Conservation (phyloP, 495 filamentous ascomycete species). For the Aspergillus sclerotioniger region DNA sequence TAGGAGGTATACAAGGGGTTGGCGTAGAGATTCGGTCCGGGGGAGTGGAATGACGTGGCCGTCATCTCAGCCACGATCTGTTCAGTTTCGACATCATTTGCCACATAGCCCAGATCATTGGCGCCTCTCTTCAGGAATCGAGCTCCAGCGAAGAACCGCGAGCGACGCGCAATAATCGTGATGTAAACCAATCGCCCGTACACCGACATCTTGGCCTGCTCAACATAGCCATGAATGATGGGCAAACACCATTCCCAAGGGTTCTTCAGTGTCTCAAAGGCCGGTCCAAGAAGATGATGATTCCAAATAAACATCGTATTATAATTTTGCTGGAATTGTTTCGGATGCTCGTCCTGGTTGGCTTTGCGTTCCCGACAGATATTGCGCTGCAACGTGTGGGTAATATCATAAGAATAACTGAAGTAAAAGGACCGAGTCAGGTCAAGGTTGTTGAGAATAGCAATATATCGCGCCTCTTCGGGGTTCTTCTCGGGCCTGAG, state of each 20-base stretch:
- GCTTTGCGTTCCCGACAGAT: slow-evolving; percentile 76
- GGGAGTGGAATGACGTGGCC: slow-evolving; percentile 93
- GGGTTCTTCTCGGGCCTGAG: slow-evolving; percentile 77
- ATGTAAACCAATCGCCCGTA: slow-evolving; percentile 87
- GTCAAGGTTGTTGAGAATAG: slow-evolving; percentile 87
- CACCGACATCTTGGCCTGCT: slow-evolving; percentile 80
- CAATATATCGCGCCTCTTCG: slow-evolving; percentile 85
- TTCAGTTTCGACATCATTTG: slow-evolving; percentile 99
- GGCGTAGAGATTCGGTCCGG: slow-evolving; percentile 78
- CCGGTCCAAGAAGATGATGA: slow-evolving; percentile 79
- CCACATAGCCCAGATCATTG: slow-evolving; percentile 94
- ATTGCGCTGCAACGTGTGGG: slow-evolving; percentile 87
- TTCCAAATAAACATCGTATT: slow-evolving; percentile 99
- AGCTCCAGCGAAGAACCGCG: slow-evolving; percentile 90
- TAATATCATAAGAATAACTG: slow-evolving; percentile 97
- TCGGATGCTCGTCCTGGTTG: slow-evolving; percentile 59
- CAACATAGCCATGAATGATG: slow-evolving; percentile 93
- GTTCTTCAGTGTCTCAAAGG: slow-evolving; percentile 64
- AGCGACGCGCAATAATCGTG: slow-evolving; percentile 87
- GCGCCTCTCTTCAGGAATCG: slow-evolving; percentile 92
- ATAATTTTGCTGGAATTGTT: slow-evolving; percentile 60
- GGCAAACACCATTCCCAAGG: slow-evolving; percentile 95
- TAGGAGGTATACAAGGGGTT: slow-evolving; percentile 94
- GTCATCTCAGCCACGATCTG: slow-evolving; percentile 93
- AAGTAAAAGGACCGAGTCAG: slow-evolving; percentile 92